Evolutionary conservation across 2,329 filamentous ascomycete genomes (phyloP), one percentile per base, ranked within the genome.

Genomic region (Talaromyces amestolkiae): DNA sequence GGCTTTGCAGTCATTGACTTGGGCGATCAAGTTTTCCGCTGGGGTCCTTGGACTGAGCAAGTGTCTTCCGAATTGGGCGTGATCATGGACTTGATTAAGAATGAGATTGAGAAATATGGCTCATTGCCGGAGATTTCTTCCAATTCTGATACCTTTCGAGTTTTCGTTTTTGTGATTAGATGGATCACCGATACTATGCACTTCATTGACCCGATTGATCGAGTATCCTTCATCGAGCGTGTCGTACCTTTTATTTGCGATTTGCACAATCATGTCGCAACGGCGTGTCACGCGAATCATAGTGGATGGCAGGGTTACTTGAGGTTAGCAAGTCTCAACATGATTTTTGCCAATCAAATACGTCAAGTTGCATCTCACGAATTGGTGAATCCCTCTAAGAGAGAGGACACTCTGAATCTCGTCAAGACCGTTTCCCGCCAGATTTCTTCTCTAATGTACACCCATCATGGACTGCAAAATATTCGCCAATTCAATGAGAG

Each of bases 41-140:
- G 85, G 81, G 79, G 81, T 31, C 71, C 80, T 3, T 89, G 86
- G 86, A 83, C 81, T 61, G 85, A 88, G 58, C 78, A 80, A 13
- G 81, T 86, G 1, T 83, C 80, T 35, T 81, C 82, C 1, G 78
- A 82, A 49, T 66, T 86, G 24, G 75, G 74, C 5, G 65, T 69
- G 24, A 73, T 79, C 1, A 77, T 82, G 49, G 66, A 73, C 11
- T 65, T 66, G 10, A 74, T 82, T 27, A 66, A 72, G 24, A 69
- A 72, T 41, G 64, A 66, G 17, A 33, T 71, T 19, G 73, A 71
- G 41, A 66, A 65, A 59, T 13, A 24, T 11, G 27, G 9, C 15
- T 39, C 53, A 19, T 62, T 61, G 37, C 43, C 61, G 37, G 27
- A n/a, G 7, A 10, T 31, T 10, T 19, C n/a, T 56, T 24, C 24